Percentiles rank a stretch among this genome's conserved stretches.
Conservation (phyloP, 768 basidiomycete species). For the Macrolepiota fuliginosa region DNA sequence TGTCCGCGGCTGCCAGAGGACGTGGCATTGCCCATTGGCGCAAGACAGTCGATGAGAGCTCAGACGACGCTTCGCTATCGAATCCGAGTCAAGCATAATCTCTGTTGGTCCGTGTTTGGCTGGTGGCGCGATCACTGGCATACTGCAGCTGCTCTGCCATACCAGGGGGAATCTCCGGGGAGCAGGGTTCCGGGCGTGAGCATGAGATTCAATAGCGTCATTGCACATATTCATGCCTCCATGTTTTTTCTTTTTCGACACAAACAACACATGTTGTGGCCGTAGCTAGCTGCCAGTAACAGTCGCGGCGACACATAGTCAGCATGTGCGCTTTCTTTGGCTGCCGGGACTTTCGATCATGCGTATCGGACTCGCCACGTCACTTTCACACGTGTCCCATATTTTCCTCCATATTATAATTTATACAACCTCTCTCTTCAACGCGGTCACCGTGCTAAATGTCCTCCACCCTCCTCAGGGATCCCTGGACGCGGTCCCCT, state of each 20-base stretch:
- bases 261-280: no score
- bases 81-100: constrained; percentile 30
- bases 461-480: constrained; percentile 29
- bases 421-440: constrained; percentile 13
- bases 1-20: constrained; percentile 72
- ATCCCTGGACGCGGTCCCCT: constrained; percentile 77
- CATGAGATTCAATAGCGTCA: constrained; percentile 32
- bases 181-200: constrained; percentile 10
- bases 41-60: constrained; percentile 17
- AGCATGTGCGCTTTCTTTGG: not conserved
- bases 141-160: no score
- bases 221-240: no score
- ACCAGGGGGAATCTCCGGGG: no score
- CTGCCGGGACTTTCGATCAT: constrained; percentile 7
- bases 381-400: constrained; percentile 33
- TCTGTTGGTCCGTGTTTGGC: constrained; percentile 37
- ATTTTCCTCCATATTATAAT: not conserved
- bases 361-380: constrained; percentile 33
- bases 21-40: constrained; percentile 76
- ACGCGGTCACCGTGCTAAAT: constrained; percentile 16
- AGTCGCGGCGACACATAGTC: not conserved
- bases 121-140: constrained; percentile 32
- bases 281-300: no score
- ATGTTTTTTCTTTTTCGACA: no score
- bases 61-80: constrained; percentile 16